Conservation (phyloP, 2,329 filamentous ascomycete species). For the Aspergillus sclerotialis region DNA sequence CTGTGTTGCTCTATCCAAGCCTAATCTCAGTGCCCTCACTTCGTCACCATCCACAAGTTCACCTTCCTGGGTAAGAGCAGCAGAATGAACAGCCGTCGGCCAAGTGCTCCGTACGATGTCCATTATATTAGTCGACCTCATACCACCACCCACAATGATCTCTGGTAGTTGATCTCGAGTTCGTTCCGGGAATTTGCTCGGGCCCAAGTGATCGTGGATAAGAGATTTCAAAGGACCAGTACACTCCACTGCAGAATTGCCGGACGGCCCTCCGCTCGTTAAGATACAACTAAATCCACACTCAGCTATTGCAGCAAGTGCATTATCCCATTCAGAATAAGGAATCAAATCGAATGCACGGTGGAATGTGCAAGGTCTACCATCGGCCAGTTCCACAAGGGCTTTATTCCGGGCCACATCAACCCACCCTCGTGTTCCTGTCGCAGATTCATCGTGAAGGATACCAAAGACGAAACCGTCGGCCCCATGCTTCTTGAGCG, state of each 20-base stretch:
- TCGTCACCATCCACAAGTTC: conserved; percentile 1
- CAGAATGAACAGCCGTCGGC: conserved; percentile 37
- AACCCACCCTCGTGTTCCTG: conserved; percentile 15
- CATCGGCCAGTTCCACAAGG: conserved; percentile 36
- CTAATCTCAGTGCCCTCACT: conserved; percentile 6
- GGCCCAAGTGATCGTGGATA: conserved; percentile 8
- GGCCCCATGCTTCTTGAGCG: conserved; percentile 27
- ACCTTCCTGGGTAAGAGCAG: conserved; percentile 21
- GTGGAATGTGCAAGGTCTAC: conserved; percentile 48
- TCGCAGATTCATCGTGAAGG: conserved; percentile 18
- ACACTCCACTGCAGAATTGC: conserved; percentile 27
- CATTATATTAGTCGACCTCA: conserved; percentile 39
- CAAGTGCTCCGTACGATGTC: conserved; percentile 23
- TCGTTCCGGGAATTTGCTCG: too few species aligned
- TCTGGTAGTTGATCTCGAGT: conserved; percentile 13
- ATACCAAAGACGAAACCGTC: conserved; percentile 50
- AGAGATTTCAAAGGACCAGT: conserved; percentile 21
- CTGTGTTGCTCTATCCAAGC: neutral
- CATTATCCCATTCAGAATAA: conserved; percentile 11
- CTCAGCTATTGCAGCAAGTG: conserved; percentile 29
- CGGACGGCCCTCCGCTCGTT: conserved; percentile 40
- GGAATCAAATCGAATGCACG: conserved; percentile 45
- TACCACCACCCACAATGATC: conserved; percentile 47
- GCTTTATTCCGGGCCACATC: conserved; percentile 36
- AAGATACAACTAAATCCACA: conserved; percentile 44